These are phyloP conservation scores for Elsinoe ampelina DNA, from an alignment of 2,329 filamentous ascomycete species.

Conservation along the genomic window DNA sequence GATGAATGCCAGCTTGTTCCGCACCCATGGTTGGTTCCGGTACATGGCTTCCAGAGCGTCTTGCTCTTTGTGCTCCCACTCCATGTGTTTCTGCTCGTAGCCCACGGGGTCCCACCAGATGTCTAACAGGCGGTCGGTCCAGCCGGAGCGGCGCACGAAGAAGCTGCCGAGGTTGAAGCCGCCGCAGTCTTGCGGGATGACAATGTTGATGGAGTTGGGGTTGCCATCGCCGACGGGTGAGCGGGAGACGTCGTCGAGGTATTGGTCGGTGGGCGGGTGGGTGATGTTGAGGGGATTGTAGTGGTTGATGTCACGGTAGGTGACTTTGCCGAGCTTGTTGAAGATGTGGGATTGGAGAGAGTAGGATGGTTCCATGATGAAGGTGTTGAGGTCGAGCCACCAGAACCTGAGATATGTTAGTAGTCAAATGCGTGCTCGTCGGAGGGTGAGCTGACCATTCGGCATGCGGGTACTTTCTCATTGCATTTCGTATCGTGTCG, in stretches of 20 bases:
- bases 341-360: slow-evolving; percentile 89
- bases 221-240: slow-evolving; percentile 71
- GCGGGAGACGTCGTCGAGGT: slow-evolving; percentile 65
- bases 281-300: slow-evolving; percentile 93
- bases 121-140: slow-evolving; percentile 86
- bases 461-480: slow-evolving; percentile 88
- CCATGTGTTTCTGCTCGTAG: slow-evolving; percentile 98
- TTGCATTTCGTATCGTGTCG: slow-evolving; percentile 76
- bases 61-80: slow-evolving; percentile 98
- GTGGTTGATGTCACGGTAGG: slow-evolving; percentile 91
- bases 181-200: slow-evolving; percentile 86
- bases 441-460: slow-evolving; percentile 63
- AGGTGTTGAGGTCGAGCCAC: slow-evolving; percentile 97
- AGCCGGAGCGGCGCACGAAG: slow-evolving; percentile 74
- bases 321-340: slow-evolving; percentile 60
- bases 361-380: slow-evolving; percentile 91
- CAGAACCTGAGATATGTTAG: slow-evolving; percentile 68
- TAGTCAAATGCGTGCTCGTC: not conserved
- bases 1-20: slow-evolving; percentile 78
- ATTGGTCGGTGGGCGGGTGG: slow-evolving; percentile 60
- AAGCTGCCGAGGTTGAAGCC: slow-evolving; percentile 97
- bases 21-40: slow-evolving; percentile 81
- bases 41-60: slow-evolving; percentile 92
- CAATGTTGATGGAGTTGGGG: slow-evolving; percentile 69
- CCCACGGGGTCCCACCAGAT: slow-evolving; percentile 98